Conservation (phyloP, 2,329 filamentous ascomycete genomes). For the Microdochium bolleyi region DNA sequence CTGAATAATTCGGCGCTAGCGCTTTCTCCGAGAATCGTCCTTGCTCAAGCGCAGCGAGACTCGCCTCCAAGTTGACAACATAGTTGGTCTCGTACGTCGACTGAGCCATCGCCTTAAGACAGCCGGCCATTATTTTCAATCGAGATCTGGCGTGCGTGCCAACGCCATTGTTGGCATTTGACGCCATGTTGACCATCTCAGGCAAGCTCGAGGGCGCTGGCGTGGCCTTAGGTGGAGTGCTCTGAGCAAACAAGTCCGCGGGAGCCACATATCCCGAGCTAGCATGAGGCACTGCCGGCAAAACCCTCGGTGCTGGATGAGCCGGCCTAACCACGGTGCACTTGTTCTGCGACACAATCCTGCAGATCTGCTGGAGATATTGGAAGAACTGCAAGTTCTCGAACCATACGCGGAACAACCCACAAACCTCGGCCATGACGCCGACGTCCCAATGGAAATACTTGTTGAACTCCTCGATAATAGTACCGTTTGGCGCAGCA, state of each 20-base stretch:
- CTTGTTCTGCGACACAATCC: neutral
- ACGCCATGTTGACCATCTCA: neutral
- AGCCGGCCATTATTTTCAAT: neutral
- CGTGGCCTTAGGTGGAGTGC: neutral
- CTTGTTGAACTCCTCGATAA: neutral
- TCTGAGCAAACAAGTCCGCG: neutral
- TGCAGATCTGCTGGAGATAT: neutral
- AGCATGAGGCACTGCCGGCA: neutral
- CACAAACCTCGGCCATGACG: neutral
- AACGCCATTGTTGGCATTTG: neutral
- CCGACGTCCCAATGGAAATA: neutral
- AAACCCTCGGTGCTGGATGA: neutral
- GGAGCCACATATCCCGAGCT: neutral
- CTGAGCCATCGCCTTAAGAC: neutral
- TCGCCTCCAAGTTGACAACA: slow-evolving; percentile 1
- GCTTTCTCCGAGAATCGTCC: neutral
- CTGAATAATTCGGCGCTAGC: neutral
- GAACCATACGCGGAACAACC: neutral
- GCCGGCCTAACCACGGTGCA: neutral
- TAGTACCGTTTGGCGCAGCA: neutral
- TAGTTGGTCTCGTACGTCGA: slow-evolving; percentile 3
- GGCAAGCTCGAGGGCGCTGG: neutral
- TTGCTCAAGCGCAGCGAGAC: neutral
- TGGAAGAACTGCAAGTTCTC: neutral
- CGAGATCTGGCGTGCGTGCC: neutral